Percentiles rank a stretch among this genome's conserved stretches.
Conservation (phyloP, 2,329 filamentous ascomycete species). For the Phaeosphaeriaceae sp. region DNA sequence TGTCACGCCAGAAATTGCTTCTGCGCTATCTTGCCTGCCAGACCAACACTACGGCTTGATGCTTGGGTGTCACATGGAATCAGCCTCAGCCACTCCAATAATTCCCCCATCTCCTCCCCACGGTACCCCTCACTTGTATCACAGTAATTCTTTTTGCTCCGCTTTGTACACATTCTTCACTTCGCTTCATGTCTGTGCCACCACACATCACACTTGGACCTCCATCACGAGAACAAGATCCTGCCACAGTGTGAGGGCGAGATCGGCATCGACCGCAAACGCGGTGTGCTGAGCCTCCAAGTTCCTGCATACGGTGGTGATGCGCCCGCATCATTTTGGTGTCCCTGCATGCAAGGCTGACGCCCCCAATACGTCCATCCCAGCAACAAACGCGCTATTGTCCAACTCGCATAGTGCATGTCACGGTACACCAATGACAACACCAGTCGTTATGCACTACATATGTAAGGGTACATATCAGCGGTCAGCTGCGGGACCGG, state of each 20-base stretch:
- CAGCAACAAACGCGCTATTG: not conserved
- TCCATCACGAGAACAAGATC: conserved; percentile 16
- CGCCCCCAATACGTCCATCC: conserved; percentile 2
- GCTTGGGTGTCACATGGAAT: too few species aligned
- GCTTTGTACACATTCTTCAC: conserved; percentile 8
- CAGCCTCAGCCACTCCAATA: not conserved
- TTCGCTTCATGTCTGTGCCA: conserved; percentile 10
- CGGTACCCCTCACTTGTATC: not conserved
- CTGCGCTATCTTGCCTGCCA: not conserved
- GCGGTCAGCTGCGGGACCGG: not conserved
- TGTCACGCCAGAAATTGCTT: conserved; percentile 1
- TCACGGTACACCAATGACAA: not conserved
- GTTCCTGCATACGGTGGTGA: conserved; percentile 30
- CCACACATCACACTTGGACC: conserved; percentile 17
- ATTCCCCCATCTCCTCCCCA: not conserved
- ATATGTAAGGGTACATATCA: not conserved
- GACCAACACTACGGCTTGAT: not conserved
- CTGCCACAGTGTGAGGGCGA: conserved; percentile 11
- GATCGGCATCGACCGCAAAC: conserved; percentile 13
- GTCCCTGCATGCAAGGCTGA: conserved; percentile 6
- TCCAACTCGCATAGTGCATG: not conserved
- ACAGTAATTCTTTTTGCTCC: conserved; percentile 16
- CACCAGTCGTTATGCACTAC: not conserved
- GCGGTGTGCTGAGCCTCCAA: conserved; percentile 19
- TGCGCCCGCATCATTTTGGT: conserved; percentile 10